These are phyloP conservation scores for Termitomyces sp. DNA, from an alignment of 768 basidiomycete genomes.

Conservation along the genomic window DNA sequence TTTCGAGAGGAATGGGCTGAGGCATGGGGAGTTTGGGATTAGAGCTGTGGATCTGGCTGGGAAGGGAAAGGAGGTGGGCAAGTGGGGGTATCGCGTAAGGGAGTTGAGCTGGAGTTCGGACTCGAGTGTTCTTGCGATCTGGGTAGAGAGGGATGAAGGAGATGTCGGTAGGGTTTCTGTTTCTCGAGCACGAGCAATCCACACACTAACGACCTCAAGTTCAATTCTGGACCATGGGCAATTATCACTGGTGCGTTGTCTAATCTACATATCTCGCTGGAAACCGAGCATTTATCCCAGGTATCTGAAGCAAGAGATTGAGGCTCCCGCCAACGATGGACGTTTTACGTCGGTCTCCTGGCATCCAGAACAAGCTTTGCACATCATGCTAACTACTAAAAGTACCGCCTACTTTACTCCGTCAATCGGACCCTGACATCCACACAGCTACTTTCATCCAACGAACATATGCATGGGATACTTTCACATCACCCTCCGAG, in stretches of 20 bases:
- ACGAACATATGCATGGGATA: conserved; percentile 74
- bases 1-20: conserved; percentile 91
- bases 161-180: conserved; percentile 56
- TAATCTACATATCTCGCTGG: background rate
- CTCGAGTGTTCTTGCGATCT: conserved; percentile 78
- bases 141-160: conserved; percentile 63
- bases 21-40: conserved; percentile 85
- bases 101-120: conserved; percentile 86
- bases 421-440: background rate
- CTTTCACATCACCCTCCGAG: conserved; percentile 47
- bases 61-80: conserved; percentile 26
- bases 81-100: conserved; percentile 67
- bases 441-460: conserved; percentile 47
- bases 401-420: conserved; percentile 35
- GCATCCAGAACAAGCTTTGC: conserved; percentile 79
- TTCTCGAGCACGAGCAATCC: background rate
- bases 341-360: conserved; percentile 74
- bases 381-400: conserved; percentile 58
- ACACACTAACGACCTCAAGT: conserved; percentile 36
- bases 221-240: conserved; percentile 91
- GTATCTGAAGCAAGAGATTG: conserved; percentile 91
- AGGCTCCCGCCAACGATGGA: conserved; percentile 31
- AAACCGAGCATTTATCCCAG: conserved; percentile 25
- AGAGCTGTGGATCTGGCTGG: conserved; percentile 26
- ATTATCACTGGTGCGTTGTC: conserved; percentile 79